Conservation (phyloP, 192 early-diverging fungal species). For the Backusella psychrophila region DNA sequence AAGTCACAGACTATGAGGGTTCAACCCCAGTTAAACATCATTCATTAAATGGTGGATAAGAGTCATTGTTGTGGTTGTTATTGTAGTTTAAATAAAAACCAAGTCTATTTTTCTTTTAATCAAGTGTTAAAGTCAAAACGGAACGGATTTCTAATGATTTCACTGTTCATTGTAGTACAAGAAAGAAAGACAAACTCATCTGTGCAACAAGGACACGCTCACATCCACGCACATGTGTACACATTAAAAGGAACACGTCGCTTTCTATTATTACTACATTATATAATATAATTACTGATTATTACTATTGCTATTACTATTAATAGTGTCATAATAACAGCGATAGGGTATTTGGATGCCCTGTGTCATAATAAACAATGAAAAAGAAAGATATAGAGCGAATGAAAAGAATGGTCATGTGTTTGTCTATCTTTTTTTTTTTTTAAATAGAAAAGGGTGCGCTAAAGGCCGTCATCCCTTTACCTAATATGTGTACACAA, state of each 20-base stretch:
- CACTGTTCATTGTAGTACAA: neutral
- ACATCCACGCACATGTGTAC: neutral
- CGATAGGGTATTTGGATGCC: neutral
- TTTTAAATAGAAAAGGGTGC: neutral
- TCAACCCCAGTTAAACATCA: neutral
- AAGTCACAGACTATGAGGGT: neutral
- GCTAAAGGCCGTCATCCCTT: neutral
- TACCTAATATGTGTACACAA: neutral
- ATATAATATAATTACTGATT: neutral
- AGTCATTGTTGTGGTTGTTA: neutral
- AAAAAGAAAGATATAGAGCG: neutral
- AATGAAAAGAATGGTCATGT: neutral
- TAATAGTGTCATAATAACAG: neutral
- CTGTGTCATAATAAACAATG: neutral
- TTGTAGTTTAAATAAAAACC: neutral
- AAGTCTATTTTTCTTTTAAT: neutral
- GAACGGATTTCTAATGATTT: neutral
- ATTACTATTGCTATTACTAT: neutral
- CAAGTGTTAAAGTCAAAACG: constrained; percentile 2
- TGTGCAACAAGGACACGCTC: neutral
- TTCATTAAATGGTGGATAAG: neutral
- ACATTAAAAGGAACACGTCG: neutral
- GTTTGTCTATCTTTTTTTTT: neutral
- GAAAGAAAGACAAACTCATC: neutral
- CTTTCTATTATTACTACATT: neutral